These are phyloP conservation scores for Pseudoscleropodium purum DNA, from an alignment of 225 moss, liverwort and hornwort species.

Conservation along the genomic window DNA sequence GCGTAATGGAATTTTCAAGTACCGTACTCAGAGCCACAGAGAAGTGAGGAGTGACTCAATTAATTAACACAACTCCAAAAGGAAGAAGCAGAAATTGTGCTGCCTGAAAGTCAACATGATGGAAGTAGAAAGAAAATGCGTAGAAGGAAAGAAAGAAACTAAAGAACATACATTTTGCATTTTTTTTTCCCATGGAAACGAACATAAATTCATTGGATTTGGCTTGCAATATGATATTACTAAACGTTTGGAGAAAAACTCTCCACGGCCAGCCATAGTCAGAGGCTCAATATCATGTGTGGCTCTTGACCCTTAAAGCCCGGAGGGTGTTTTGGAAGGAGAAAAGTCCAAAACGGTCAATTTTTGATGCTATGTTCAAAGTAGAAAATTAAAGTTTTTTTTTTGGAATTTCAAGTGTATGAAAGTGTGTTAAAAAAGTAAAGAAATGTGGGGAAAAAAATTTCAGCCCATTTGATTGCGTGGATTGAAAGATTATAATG, in stretches of 20 bases:
- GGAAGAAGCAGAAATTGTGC: background rate
- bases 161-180: background rate
- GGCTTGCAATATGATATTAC: background rate
- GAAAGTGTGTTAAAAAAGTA: too few species aligned
- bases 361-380: too few species aligned
- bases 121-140: background rate
- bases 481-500: too few species aligned
- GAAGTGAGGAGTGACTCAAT: background rate
- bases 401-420: too few species aligned
- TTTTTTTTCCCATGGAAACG: background rate
- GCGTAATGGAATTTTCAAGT: background rate
- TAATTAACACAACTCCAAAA: background rate
- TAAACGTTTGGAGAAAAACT: background rate
- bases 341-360: too few species aligned
- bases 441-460: too few species aligned
- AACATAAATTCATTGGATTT: background rate
- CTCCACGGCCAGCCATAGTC: background rate
- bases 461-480: accelerated
- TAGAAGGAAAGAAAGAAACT: background rate
- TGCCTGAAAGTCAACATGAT: background rate
- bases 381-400: too few species aligned
- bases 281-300: background rate
- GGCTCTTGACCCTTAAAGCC: background rate
- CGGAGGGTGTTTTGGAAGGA: too few species aligned
- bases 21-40: background rate